Base-by-base conservation (phyloP, 2,329 filamentous ascomycete species). In the Monilinia fructigena region DNA sequence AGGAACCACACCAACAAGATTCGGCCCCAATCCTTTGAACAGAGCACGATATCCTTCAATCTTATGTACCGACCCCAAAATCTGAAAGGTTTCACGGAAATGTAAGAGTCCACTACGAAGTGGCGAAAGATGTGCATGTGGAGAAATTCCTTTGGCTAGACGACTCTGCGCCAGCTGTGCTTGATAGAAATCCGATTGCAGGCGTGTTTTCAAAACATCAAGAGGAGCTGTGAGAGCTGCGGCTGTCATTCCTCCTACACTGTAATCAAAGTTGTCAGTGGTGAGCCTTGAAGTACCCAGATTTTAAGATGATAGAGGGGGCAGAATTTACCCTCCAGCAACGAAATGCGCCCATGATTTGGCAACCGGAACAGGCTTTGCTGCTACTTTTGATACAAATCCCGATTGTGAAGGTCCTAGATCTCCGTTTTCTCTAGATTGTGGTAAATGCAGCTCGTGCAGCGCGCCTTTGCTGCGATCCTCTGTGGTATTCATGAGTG, bases 131-230 rank as follows among this genome's bases (percentile, higher is more conserved):
- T 86, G 77, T 69, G 77, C 81, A 72, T 79, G 84, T 74, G 74
- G 86, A 70, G 79, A 85, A 58, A 75, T 76, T 55, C 75, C 75
- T 54, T 74, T 75, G 75, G 87, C 84, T n/a, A 85, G 80, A 60
- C 90, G 86, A 11, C 86, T 84, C 20, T 89, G 86, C 40, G 84
- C 84, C 55, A 97, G 84, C 78, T 97, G 91, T 11, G 88, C 83
- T 77, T 97, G 92, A 82, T 97, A 97, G 77, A 96, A 96, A 76
- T 96, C 93, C 74, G 92, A 96, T 77, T 98, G 94, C 3, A 98
- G 83, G 47, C 94, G 88, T 14, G 94, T 98, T 78, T 96, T 96
- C 61, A 98, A 85, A 42, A 97, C 93, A 76, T 97, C 94, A 68
- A 98, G 89, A 28, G 94, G 94, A 11, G 92, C 93, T 1, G 94